Conservation (phyloP, 2,329 filamentous ascomycete genomes). For the Lachnellula subtilissima region DNA sequence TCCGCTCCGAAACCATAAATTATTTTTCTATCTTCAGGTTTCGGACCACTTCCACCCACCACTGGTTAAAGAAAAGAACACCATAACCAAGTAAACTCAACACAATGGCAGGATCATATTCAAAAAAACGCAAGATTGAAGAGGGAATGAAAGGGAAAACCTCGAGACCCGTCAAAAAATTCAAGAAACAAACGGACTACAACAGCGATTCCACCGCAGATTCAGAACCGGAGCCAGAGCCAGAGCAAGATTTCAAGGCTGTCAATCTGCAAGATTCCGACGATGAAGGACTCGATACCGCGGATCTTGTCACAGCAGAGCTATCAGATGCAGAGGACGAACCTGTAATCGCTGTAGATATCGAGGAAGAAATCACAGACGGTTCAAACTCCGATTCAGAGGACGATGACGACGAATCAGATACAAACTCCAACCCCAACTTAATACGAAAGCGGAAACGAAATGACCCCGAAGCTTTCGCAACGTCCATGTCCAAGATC, state of each 20-base stretch:
- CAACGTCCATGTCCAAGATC: constrained; percentile 90
- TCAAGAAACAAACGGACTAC: constrained; percentile 59
- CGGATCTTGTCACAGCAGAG: constrained; percentile 21
- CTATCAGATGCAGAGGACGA: constrained; percentile 27
- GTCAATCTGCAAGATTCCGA: constrained; percentile 43
- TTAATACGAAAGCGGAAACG: constrained; percentile 64
- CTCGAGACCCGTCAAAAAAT: constrained; percentile 47
- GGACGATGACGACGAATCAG: constrained; percentile 34
- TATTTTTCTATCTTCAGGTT: constrained; percentile 10
- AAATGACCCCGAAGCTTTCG: constrained; percentile 87
- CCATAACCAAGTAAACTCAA: constrained; percentile 5
- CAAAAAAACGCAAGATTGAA: constrained; percentile 54
- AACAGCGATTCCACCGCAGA: constrained; percentile 59
- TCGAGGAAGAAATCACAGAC: constrained; percentile 34
- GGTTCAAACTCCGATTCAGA: constrained; percentile 34
- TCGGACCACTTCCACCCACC: neutral
- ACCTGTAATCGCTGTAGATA: constrained; percentile 8
- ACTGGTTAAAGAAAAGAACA: neutral
- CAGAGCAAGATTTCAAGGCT: constrained; percentile 42
- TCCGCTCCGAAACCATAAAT: constrained; percentile 7
- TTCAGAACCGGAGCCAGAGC: constrained; percentile 33
- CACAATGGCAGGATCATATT: constrained; percentile 29
- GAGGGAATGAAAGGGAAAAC: constrained; percentile 51
- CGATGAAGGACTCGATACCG: constrained; percentile 28
- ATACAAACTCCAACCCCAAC: constrained; percentile 38